Evolutionary conservation across 305 asterid genomes (phyloP), one percentile per base, ranked within the genome.

Genomic region (Fraxinus greggii): DNA sequence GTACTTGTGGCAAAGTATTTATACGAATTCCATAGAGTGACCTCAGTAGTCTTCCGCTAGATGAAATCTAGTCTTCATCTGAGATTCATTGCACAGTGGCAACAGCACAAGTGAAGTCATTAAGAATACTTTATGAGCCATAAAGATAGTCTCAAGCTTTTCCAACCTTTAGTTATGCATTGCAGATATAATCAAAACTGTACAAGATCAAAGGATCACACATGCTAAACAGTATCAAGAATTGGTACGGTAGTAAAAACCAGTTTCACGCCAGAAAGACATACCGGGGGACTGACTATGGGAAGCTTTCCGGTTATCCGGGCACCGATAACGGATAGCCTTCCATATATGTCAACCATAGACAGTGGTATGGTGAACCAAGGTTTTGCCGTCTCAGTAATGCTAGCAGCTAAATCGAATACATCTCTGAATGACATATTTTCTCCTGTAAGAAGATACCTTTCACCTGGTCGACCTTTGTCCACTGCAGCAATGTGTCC

Each of bases 361-460:
- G 87, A 80, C 75, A 90, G 82, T 12, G 99, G 99, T 80, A 93
- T 89, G 59, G 70, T 81, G 76, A 95, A 91, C 65, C 42, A 80
- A 80, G 99, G 99, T 86, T 86, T 92, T 76, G 84, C 83, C 56
- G 99, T 93, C 40, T 80, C 83, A 80, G 95, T 93, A 78, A 95
- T 89, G 76, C 77, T 78, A 2, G 98, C 98, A 82, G 97, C 97
- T 17, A 91, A 35, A 72, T 95, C 95, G 70, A 90, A 93, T 61
- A 92, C 91, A 75, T 91, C 85, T 84, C 89, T 93, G 91, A 93
- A 92, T 48, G 98, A 93, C 13, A 97, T 97, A 86, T 95, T 93
- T 80, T 93, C 98, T 82, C 98, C 99, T 1, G 98, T 92, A 28
- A 95, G 95, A 80, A 95, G 98, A 82, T 95, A 95, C 72, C 97